A percentile compares a stretch with the other conserved stretches of the same genome.
phyloP scores from a whole-genome alignment of 2,329 filamentous ascomycete species.

The Phyllosticta citriasiana region DNA sequence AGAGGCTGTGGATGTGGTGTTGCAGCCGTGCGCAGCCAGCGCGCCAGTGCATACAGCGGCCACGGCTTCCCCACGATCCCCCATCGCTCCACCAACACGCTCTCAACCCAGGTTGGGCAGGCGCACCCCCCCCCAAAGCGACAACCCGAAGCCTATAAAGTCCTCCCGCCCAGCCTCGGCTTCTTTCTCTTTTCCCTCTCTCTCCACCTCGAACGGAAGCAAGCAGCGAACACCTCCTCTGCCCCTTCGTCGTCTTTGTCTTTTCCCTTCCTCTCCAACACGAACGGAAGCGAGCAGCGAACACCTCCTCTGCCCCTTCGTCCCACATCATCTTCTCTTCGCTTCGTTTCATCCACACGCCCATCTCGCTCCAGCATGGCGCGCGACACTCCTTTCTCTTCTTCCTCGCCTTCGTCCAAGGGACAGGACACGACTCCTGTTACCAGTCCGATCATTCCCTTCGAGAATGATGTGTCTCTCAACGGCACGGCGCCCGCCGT shows the following conservation, averaged over 20 bases:
- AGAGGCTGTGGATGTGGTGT: neutral
- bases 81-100: neutral
- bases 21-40: neutral
- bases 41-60: neutral
- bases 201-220: neutral
- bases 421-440: neutral
- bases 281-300: too few species aligned
- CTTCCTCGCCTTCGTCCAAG: neutral
- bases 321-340: neutral
- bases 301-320: slow-evolving; percentile 3
- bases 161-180: neutral
- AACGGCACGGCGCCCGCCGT: neutral
- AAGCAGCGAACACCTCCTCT: slow-evolving; percentile 2
- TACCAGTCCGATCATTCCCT: neutral
- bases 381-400: neutral
- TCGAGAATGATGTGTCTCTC: too few species aligned
- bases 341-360: neutral
- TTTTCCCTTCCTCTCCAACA: neutral
- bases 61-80: neutral
- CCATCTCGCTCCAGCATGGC: neutral
- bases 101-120: neutral
- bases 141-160: neutral
- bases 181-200: neutral
- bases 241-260: neutral
- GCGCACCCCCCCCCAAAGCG: neutral